Evolutionary conservation across 2,329 filamentous ascomycete genomes (phyloP).

Genomic region (Exophiala mesophila): DNA sequence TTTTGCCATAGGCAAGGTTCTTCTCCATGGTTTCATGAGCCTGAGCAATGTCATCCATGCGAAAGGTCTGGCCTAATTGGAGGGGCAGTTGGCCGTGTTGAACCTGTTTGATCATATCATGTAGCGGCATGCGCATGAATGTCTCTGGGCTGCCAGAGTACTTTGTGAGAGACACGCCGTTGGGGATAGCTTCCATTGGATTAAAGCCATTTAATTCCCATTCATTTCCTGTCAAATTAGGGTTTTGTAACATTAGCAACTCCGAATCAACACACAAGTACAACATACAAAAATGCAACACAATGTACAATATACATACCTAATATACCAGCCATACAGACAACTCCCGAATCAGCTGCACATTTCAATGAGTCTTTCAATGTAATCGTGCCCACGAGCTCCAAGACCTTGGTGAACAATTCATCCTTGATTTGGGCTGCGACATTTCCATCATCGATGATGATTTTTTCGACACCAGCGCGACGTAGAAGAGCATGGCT

Average conservation of each 20-base stretch:
- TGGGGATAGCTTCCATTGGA: constrained; percentile 42
- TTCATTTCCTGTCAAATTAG: constrained; percentile 28
- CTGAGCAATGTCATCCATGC: constrained; percentile 43
- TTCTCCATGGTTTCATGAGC: constrained; percentile 45
- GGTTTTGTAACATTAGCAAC: too few species aligned
- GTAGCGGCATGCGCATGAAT: constrained; percentile 40
- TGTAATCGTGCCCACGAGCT: constrained; percentile 42
- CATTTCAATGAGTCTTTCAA: constrained; percentile 43
- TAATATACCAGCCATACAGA: constrained; percentile 46
- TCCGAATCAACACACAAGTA: too few species aligned
- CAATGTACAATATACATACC: too few species aligned
- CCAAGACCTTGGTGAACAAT: constrained; percentile 41
- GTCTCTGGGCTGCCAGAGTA: constrained; percentile 38
- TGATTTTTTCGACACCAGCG: constrained; percentile 40
- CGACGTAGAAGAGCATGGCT: constrained; percentile 33
- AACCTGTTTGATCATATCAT: constrained; percentile 37
- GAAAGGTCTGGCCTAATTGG: constrained; percentile 39
- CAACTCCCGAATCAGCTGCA: constrained; percentile 36
- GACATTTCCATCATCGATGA: constrained; percentile 42
- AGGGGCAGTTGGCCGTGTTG: constrained; percentile 38
- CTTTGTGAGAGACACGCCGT: constrained; percentile 37
- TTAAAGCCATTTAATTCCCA: constrained; percentile 38
- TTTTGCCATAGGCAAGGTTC: constrained; percentile 42
- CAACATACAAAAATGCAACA: too few species aligned
- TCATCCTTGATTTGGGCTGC: constrained; percentile 32